Evolutionary conservation across 1,284 basidiomycete genomes (phyloP), one percentile per base, ranked within the genome.

Genomic region (Trametes sp.): DNA sequence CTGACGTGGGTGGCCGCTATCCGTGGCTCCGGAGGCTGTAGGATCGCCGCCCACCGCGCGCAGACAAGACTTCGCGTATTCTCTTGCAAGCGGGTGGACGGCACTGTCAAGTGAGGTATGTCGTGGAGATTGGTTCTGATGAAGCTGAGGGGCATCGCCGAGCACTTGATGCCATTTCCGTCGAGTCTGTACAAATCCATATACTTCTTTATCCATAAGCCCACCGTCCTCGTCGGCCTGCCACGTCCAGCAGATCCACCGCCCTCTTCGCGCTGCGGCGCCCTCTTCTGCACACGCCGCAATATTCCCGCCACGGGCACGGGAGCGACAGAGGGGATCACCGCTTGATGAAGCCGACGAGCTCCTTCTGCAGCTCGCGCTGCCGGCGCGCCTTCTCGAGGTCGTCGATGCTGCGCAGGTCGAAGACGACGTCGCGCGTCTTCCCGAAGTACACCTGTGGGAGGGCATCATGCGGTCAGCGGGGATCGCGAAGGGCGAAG

Each of bases 371-470:
- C 59, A 99, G 80, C 72, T 95, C 90, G 61, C 89, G 85, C 75
- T 97, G 93, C 74, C 85, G 86, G 63, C 88, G 85, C 61, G 91
- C 89, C 72, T 90, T 89, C 74, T 94, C 95, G 31, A 98, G 81
- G 71, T 96, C 94, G 66, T 94, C 92, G 26, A 93, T 81, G 67
- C 93, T 95, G 50, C 98, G 86, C 56, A 99, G 82, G 72, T 97
- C 94, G 70, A 93, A 93, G 14, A 98, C 90, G 46, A 99, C 90
- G 74, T 99, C 97, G 68, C 93, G 89, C 48, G 96, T 98, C 81
- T 99, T 99, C 60, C 95, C 96, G 80, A 98, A 98, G 81, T 98
- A 98, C 19, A 99, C 97, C 88, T 90, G 67, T 55, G 58, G 58
- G 41, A 57, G 28, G 4, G 11, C 26, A 50, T 33, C 44, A n/a